A percentile compares a stretch with the other conserved stretches of the same genome.
Evolutionary conservation across 208 protist species (phyloP).

Genomic region (Leishmania guyanensis): DNA sequence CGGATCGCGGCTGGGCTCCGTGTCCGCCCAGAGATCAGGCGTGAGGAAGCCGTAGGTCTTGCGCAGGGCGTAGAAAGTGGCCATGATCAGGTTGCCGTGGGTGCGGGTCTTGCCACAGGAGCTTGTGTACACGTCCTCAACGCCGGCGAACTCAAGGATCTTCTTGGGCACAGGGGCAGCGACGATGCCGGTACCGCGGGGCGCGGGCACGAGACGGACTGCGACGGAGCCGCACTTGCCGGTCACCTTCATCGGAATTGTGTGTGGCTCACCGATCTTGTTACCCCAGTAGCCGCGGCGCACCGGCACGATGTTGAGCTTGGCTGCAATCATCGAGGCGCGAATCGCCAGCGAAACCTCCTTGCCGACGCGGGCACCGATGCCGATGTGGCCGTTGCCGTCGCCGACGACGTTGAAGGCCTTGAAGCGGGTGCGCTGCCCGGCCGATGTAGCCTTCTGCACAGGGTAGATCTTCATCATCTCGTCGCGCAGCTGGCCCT

Average conservation of each 20-base stretch:
- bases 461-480: constrained; percentile 99
- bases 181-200: constrained; percentile 99
- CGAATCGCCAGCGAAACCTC: constrained; percentile 99
- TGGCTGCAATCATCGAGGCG: constrained; percentile 97
- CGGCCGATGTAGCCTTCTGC: constrained; percentile 99
- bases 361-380: constrained; percentile 98
- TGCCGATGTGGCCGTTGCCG: constrained; percentile 97
- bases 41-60: constrained; percentile 99
- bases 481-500: constrained; percentile 84
- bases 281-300: constrained; percentile 99
- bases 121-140: constrained; percentile 99
- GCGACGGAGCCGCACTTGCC: constrained; percentile 99
- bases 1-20: constrained; percentile 84
- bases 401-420: constrained; percentile 99
- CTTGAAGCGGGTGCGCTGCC: constrained; percentile 99
- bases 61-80: constrained; percentile 97
- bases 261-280: constrained; percentile 99
- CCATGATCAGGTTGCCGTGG: constrained; percentile 99
- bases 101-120: constrained; percentile 98
- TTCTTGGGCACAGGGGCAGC: constrained; percentile 98
- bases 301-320: constrained; percentile 98
- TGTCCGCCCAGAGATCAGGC: constrained; percentile 98
- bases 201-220: constrained; percentile 98
- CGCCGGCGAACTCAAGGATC: constrained; percentile 97
- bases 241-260: constrained; percentile 98